Evolutionary conservation across 768 basidiomycete genomes (phyloP).

Genomic region (Lactarius quietus): DNA sequence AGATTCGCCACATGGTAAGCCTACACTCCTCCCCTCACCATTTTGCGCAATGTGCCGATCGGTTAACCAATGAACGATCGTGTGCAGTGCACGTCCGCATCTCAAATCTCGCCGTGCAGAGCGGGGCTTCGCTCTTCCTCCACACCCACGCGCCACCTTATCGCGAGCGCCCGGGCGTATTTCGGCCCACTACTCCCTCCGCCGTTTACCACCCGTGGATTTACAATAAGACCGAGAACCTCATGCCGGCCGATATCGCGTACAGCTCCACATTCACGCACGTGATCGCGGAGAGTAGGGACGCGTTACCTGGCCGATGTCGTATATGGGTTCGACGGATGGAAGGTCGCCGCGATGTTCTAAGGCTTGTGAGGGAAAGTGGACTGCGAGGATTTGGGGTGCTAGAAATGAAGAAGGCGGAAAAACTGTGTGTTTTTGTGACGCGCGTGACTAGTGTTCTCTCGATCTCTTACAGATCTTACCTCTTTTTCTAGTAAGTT

Average conservation of each 20-base stretch:
- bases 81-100: constrained; percentile 72
- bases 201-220: constrained; percentile 43
- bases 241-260: constrained; percentile 43
- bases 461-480: background rate
- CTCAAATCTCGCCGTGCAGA: constrained; percentile 82
- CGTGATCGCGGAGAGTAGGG: constrained; percentile 50
- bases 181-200: constrained; percentile 21
- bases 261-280: constrained; percentile 50
- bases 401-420: constrained; percentile 38
- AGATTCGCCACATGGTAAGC: constrained; percentile 33
- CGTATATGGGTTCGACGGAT: constrained; percentile 46
- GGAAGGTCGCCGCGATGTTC: constrained; percentile 35
- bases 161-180: constrained; percentile 27
- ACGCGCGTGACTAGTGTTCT: constrained; percentile 19
- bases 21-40: background rate
- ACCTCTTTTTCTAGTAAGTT: background rate
- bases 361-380: constrained; percentile 29
- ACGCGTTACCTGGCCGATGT: constrained; percentile 34
- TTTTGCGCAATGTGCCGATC: background rate
- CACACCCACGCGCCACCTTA: constrained; percentile 63
- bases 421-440: constrained; percentile 51
- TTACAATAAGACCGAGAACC: constrained; percentile 81
- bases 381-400: constrained; percentile 26
- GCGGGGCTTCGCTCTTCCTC: constrained; percentile 85
- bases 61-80: constrained; percentile 14